Base-by-base conservation (phyloP, 2,329 filamentous ascomycete species). In the Microsporum audouinii region DNA sequence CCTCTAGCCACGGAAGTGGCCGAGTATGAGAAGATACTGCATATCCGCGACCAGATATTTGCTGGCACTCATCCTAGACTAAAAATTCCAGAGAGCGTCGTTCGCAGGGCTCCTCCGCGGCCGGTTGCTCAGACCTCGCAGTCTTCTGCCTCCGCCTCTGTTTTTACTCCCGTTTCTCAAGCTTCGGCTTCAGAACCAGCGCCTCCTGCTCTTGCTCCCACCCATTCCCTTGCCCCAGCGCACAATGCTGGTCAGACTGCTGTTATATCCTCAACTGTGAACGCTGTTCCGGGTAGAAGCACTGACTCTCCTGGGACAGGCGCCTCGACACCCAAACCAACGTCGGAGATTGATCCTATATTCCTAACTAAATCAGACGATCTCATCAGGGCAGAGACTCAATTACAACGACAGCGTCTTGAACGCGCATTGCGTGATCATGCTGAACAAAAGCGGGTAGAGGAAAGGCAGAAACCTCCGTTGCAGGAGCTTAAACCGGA, bases 311-410 rank as follows among this genome's bases (percentile, higher is more conserved):
- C 67, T 34, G 64, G 63, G 34, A 63, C 62, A 43, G 60, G 65
- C 71, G 62, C 59, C 47, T 41, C 58, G 56, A 33, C 73, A 67
- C 72, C 75, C 63, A 79, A 76, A 68, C 74, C 80, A 66, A 82
- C 80, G 65, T 84, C 85, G 63, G 85, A 87, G 73, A 88, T 94
- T 76, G 84, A 95, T 72, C 89, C 90, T 57, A 85, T 95, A 63
- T 80, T 95, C 67, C 80, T 95, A 73, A 87, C 89, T 70, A 96
- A 96, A 75, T 91, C 91, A 67, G 88, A 90, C 71, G 85, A 89
- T 71, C 79, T 95, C 66, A 84, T 94, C 71, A 88, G 85, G 76
- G 89, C 90, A 70, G 90, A 95, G 75, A 78, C 89, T 63, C 84
- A 88, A 71, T 75, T 92, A 65, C 89, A 90, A 74, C 85, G 92